A percentile compares a stretch with the other conserved stretches of the same genome.
These are phyloP conservation scores for Capsicum rhomboideum DNA, from an alignment of 257 asterid genomes.

Conservation along the genomic window DNA sequence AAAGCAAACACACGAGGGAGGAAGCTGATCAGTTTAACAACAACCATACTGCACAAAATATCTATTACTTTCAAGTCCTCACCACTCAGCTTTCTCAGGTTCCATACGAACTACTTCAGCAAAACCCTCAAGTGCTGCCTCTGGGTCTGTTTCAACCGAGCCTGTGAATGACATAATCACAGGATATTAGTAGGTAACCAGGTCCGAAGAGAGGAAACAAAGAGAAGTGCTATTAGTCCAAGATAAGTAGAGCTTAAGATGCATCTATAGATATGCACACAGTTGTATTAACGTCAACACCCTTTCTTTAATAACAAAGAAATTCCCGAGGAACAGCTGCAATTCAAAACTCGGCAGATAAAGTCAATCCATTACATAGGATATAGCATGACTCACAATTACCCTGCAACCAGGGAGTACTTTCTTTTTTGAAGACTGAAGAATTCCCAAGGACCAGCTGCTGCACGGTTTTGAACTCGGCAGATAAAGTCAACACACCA, in stretches of 20 bases:
- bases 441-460: background rate
- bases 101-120: constrained; percentile 89
- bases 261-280: background rate
- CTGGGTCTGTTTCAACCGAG: constrained; percentile 82
- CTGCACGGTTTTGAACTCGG: background rate
- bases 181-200: background rate
- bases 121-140: constrained; percentile 93
- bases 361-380: background rate
- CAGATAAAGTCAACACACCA: background rate
- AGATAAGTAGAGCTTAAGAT: background rate
- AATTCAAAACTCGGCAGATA: background rate
- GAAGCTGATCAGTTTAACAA: background rate
- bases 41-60: background rate
- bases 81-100: constrained; percentile 98
- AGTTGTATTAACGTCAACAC: background rate
- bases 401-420: background rate
- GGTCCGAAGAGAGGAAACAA: background rate
- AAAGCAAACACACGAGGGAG: background rate
- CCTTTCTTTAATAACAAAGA: background rate
- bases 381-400: background rate
- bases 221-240: background rate
- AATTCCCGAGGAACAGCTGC: background rate
- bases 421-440: background rate
- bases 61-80: constrained; percentile 5
- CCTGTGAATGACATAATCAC: constrained; percentile 33